Base-by-base conservation (phyloP, 305 asterid genomes). In the Fraxinus floribunda region DNA sequence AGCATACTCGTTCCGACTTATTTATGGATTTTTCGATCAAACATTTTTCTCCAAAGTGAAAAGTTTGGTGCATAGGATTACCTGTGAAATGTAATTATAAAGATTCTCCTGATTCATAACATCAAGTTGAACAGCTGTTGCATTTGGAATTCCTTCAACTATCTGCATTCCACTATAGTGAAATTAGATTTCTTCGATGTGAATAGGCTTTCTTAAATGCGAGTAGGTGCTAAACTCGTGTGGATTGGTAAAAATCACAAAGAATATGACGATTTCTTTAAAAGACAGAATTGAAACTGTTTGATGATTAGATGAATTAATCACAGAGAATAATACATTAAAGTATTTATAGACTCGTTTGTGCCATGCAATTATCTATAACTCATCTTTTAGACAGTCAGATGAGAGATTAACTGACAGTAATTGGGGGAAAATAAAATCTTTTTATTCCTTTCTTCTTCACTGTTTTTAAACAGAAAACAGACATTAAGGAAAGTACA, bases 41-140 rank as follows among this genome's bases (percentile, higher is more conserved):
- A 36, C 26, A 78, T 26, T 55, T 24, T 75, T 18, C 75, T 32
- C 46, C 36, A 49, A 64, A 15, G 20, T 4, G 46, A 78, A 76
- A 41, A 1, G 13, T 64, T 26, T 52, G 35, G 76, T 44, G 44
- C 77, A 80, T 34, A 72, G 38, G 44, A 26, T 68, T 83, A 96
- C 99, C 98, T 93, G 88, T 1, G 89, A 78, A 72, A 93, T 77
- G 84, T 87, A 88, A 74, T 84, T 83, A 78, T 79, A 76, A 57
- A 96, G 98, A 77, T 84, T 83, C 80, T 91, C 90, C 74, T 84
- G 88, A 84, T 90, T 84, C 87, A 5, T 83, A 80, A 92, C 81
- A 84, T 96, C 98, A 71, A 96, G 98, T 86, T 94, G 94, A 90
- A 94, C 88, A n/a, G 95, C 93, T 75, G 88, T 92, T 80, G 98